These are phyloP conservation scores for Petunia secreta DNA, from an alignment of 257 asterid species.

Conservation along the genomic window DNA sequence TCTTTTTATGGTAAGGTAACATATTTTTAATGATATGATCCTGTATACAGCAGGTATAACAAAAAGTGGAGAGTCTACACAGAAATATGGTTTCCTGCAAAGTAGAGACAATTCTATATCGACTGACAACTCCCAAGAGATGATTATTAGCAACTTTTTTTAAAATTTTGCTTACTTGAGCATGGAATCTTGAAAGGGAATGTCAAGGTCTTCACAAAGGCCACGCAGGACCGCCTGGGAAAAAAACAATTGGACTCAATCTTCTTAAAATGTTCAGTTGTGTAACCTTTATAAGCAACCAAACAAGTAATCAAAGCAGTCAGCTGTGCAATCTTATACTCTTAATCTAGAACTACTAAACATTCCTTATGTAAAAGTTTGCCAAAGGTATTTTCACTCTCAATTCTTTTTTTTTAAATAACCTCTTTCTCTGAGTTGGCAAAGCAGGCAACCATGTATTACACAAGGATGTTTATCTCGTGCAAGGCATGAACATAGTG, in stretches of 20 bases:
- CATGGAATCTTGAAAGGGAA: conserved; percentile 84
- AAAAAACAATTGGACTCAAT: conserved; percentile 27
- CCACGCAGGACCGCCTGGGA: conserved; percentile 68
- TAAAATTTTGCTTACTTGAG: conserved; percentile 63
- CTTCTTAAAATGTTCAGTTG: background rate
- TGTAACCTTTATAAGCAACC: conserved; percentile 3
- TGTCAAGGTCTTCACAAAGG: conserved; percentile 77
- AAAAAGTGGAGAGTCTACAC: background rate
- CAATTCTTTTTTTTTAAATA: background rate
- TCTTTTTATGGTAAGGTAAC: background rate
- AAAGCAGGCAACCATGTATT: background rate
- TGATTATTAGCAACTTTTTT: background rate
- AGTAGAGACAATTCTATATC: background rate
- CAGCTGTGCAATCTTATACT: background rate
- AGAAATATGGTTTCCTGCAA: background rate
- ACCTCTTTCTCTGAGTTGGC: background rate
- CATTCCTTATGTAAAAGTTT: background rate
- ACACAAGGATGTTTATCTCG: background rate
- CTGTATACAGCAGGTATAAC: background rate
- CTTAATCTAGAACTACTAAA: too few species aligned
- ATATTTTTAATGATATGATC: background rate
- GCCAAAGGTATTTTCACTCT: background rate
- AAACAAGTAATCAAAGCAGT: conserved; percentile 3
- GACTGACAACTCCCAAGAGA: background rate
- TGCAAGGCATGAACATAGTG: background rate